Base-by-base conservation (phyloP, 345 rosid species). In the Aquilaria sinensis region DNA sequence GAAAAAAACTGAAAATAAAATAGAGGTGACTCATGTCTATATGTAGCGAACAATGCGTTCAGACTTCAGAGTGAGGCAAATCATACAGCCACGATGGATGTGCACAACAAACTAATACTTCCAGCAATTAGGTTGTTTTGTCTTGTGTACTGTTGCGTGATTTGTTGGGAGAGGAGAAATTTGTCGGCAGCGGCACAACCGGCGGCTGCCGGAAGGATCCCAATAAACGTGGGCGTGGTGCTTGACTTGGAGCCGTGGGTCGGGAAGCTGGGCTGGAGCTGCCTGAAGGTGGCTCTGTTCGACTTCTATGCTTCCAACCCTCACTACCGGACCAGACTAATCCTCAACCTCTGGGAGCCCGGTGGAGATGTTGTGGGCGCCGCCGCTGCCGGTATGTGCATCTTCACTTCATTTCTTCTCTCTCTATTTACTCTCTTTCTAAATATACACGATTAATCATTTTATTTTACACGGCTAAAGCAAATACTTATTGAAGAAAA, bases 181-280 rank as follows among this genome's bases (percentile, higher is more conserved):
- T 16, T 16, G 23, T 16, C 23, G 23, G 23, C 23, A 16, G 23
- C 23, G 54, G 6, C n/a, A 13, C 23, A 13, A 6, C 31, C 15
- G 10, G 56, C n/a, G 31, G 31, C 16, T 14, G 30, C 56, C 8
- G 31, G 50, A 1, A 57, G 32, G 47, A 48, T 11, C 31, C 9
- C 56, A 3, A 78, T 78, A 16, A 55, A 74, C 0, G 69, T 74
- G 9, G 81, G 81, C 0, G 76, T 78, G 62, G 64, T 78, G 53
- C 71, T 78, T 6, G 78, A 77, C 58, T 5, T 67, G 29, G 57
- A 64, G 23, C 3, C 16, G 31, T 41, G 30, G 67, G 60, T 51
- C 7, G 73, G 56, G 5, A 66, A 66, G 62, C 15, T 68, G 29
- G 66, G 60, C 0, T 32, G 58, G 70, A 74, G 70, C 31, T 78